Percentiles rank a stretch among this genome's conserved stretches.
These are phyloP conservation scores for Beauveria brongniartii DNA, from an alignment of 2,329 filamentous ascomycete species.

Conservation along the genomic window DNA sequence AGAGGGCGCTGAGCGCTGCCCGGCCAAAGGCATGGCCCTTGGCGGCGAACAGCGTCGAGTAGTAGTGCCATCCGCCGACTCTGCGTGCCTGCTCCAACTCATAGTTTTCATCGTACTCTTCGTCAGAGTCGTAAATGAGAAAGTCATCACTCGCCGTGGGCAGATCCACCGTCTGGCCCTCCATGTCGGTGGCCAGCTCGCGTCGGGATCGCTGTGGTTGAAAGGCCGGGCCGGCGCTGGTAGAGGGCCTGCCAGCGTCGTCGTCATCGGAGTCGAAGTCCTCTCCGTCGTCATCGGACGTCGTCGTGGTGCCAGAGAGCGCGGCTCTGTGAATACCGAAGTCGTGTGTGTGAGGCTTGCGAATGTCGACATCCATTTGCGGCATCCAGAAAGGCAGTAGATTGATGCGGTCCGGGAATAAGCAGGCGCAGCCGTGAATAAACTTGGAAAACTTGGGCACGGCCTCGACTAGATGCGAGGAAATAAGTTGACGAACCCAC, in stretches of 20 bases:
- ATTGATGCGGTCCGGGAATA: conserved; percentile 82
- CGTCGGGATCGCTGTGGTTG: conserved; percentile 31
- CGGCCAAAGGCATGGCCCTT: conserved; percentile 36
- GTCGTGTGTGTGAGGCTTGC: conserved; percentile 78
- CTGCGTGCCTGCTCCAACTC: conserved; percentile 69
- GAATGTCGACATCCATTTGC: conserved; percentile 96
- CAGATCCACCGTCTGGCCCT: conserved; percentile 69
- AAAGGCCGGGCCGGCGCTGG: conserved; percentile 23
- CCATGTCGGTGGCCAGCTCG: conserved; percentile 54
- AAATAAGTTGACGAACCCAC: conserved; percentile 90
- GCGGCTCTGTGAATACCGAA: conserved; percentile 84
- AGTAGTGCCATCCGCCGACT: conserved; percentile 70
- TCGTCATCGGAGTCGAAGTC: conserved; percentile 63
- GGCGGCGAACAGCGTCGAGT: conserved; percentile 46
- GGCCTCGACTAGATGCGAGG: conserved; percentile 94
- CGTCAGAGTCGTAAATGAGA: conserved; percentile 78
- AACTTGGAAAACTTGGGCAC: conserved; percentile 99
- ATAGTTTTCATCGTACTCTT: conserved; percentile 69
- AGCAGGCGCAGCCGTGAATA: conserved; percentile 83
- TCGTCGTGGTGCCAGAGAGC: conserved; percentile 67
- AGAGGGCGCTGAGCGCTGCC: conserved; percentile 35
- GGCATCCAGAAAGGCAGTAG: conserved; percentile 95
- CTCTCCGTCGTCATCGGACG: conserved; percentile 68
- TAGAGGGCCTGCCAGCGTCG: conserved; percentile 10
- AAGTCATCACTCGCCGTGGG: conserved; percentile 60